phyloP scores from a whole-genome alignment of 176 grass and related monocot genomes.

The Alloteropsis semialata region DNA sequence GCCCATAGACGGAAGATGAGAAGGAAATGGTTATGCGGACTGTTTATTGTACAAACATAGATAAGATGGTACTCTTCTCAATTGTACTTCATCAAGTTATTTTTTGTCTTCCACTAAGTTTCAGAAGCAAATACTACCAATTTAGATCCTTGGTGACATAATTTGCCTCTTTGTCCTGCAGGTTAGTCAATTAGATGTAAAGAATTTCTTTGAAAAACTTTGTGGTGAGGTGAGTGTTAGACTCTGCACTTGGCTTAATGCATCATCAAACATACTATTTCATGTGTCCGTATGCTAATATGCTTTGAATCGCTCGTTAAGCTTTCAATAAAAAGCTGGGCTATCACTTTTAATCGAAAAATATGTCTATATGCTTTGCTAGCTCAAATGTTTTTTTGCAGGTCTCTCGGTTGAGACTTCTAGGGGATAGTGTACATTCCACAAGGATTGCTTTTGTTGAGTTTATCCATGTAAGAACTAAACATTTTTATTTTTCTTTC shows the following conservation, averaged over 20 bases:
- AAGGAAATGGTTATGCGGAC: conserved; percentile 96
- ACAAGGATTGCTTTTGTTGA: conserved; percentile 95
- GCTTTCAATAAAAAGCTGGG: no score
- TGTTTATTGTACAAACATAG: conserved; percentile 99
- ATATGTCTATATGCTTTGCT: not conserved
- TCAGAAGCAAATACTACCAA: not conserved
- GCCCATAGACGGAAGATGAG: conserved; percentile 70
- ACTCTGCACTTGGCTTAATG: not conserved
- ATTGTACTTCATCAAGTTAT: no score
- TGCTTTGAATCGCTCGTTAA: no score
- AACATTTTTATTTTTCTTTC: conserved; percentile 7
- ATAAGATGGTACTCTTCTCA: conserved; percentile 66
- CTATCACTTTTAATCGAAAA: no score
- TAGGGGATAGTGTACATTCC: conserved; percentile 86
- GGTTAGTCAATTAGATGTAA: conserved; percentile 86
- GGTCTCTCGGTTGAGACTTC: conserved; percentile 87
- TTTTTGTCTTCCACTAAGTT: not conserved
- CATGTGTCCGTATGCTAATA: no score
- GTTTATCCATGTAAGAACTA: conserved; percentile 73
- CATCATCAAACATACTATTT: not conserved
- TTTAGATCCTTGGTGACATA: conserved; percentile 14
- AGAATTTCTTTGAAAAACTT: conserved; percentile 77
- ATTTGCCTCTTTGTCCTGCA: conserved; percentile 26
- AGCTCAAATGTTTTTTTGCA: conserved; percentile 41
- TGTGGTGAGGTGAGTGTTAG: conserved; percentile 75